Base-by-base conservation (phyloP, 164 flowering plant species). In the Litsea cubeba region DNA sequence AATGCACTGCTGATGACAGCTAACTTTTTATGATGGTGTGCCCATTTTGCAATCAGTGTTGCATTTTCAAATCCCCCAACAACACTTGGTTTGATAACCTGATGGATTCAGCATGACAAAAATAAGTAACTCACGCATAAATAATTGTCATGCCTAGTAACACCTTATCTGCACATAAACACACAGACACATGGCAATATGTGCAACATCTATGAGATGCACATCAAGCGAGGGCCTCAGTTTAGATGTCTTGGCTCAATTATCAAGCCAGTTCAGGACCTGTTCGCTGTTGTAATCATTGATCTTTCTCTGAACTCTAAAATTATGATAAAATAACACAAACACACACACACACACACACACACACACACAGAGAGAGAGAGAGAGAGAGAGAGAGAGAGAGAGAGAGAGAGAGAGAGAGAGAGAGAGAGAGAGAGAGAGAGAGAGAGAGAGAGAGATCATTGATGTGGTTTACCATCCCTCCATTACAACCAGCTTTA, bases 1-100 rank as follows among this genome's bases (percentile, higher is more conserved):
- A 86, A 95, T 71, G 97, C 87, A 77, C 94, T 79, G 83, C 99
- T 95, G 68, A 95, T 72, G 73, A 95, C 88, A 78, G 92, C 90
- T 90, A 89, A 84, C 78, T 95, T 93, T 40, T 88, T 91, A 65
- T 85, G 85, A 67, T 79, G 82, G 32, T 93, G 97, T 69, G 98
- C 97, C 99, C 98, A 93, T 73, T 81, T 71, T 71, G 98, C 97
- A 76, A 92, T 81, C 68, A 85, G 12, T 62, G 87, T 87, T 71
- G 99, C 88, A 74, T 85, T 91, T 85, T 95, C 99, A 77, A 95
- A 90, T 54, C 99, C 99, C 23, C 98, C 99, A 74, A 95, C 80
- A 60, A 89, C 87, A 80, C 94, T 89, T 76, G 99, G 99, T 83
- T 95, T 95, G 66, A 95, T 87, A 24, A 95, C 97, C 99, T 95